Conservation (phyloP, 257 asterid genomes). For the Cordia subcordata region DNA sequence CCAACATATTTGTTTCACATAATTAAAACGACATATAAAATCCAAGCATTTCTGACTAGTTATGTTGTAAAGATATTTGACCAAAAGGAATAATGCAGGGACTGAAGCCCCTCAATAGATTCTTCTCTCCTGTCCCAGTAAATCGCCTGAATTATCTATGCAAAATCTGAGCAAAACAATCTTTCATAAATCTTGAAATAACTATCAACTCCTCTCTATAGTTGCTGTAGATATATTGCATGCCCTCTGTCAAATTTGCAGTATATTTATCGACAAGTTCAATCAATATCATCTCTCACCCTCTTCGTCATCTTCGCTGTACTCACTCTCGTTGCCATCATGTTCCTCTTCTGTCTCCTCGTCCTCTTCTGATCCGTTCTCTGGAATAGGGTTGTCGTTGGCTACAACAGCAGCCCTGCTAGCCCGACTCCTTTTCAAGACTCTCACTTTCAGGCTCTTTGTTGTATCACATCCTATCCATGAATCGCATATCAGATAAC, state of each 20-base stretch:
- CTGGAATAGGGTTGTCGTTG: constrained; percentile 32
- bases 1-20: no score
- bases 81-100: no score
- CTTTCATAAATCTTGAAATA: background rate
- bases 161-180: background rate
- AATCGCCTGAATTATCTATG: no score
- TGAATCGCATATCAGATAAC: constrained; percentile 69
- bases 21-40: no score
- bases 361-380: constrained; percentile 51
- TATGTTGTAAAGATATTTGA: background rate
- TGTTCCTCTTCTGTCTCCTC: constrained; percentile 62
- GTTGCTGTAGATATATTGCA: no score
- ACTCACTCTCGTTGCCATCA: constrained; percentile 74
- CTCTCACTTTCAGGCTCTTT: constrained; percentile 47
- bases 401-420: constrained; percentile 39
- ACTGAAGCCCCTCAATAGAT: no score
- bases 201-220: background rate
- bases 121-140: no score
- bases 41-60: no score
- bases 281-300: constrained; percentile 12
- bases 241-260: background rate
- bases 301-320: constrained; percentile 72
- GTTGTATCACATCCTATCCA: constrained; percentile 79
- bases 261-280: background rate
- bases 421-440: constrained; percentile 58